Conservation (phyloP, 805 yeast species). For the Kodamaea kakaduensis region DNA sequence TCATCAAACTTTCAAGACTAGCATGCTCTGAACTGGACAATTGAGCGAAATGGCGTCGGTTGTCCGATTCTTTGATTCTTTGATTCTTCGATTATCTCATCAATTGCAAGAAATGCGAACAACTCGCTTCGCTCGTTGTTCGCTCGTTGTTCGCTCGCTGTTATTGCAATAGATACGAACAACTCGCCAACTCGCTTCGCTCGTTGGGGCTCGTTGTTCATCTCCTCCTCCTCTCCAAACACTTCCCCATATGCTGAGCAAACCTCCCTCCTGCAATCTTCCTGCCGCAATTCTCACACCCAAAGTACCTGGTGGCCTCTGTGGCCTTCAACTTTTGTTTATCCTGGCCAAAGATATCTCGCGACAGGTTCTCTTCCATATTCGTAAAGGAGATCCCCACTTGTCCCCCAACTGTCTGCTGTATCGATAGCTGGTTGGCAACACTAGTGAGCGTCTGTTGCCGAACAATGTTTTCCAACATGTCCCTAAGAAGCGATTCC, state of each 20-base stretch:
- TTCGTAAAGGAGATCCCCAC: conserved; percentile 8
- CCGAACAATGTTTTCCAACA: conserved; percentile 29
- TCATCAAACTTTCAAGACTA: no score
- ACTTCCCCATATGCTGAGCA: conserved; percentile 90
- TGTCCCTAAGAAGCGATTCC: conserved; percentile 33
- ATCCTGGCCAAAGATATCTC: conserved; percentile 51
- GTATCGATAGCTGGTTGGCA: conserved; percentile 20
- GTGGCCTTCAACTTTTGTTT: conserved; percentile 37
- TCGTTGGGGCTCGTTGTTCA: no score
- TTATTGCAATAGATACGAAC: no score
- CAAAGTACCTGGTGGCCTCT: conserved; percentile 59
- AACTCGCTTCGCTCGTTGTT: no score
- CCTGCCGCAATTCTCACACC: conserved; percentile 77
- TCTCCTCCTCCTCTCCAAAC: conserved; percentile 65
- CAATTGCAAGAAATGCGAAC: no score
- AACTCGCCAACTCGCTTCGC: no score
- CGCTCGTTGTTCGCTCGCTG: no score
- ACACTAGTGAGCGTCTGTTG: conserved; percentile 26
- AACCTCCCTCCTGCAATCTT: conserved; percentile 87
- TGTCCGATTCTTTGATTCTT: no score
- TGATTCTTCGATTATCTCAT: no score
- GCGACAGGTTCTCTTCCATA: conserved; percentile 16
- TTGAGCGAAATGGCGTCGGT: no score
- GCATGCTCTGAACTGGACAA: no score
- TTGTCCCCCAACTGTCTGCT: conserved; percentile 14